Evolutionary conservation across 164 flowering plant species (phyloP).

Genomic region (Aristolochia contorta): DNA sequence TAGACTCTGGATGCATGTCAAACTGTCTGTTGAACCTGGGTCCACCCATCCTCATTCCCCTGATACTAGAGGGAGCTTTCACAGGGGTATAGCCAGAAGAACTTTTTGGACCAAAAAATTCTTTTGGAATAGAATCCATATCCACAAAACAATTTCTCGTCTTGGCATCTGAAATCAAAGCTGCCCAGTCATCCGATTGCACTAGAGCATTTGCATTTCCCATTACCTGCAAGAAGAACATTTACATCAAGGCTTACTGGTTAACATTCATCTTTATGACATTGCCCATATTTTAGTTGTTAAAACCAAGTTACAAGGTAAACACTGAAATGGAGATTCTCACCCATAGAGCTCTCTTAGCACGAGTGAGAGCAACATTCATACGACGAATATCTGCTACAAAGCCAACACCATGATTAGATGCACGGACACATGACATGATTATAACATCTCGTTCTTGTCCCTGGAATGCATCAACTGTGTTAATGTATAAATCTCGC

Average conservation of each 20-base stretch:
- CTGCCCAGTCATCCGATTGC: constrained; percentile 89
- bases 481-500: constrained; percentile 79
- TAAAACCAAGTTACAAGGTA: too few relatives aligned
- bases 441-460: constrained; percentile 96
- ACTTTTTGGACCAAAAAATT: constrained; percentile 40
- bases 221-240: constrained; percentile 49
- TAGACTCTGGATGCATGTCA: constrained; percentile 50
- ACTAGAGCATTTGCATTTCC: constrained; percentile 82
- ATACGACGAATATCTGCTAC: constrained; percentile 93
- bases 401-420: constrained; percentile 89
- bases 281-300: too few relatives aligned
- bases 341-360: constrained; percentile 96
- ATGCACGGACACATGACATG: constrained; percentile 99
- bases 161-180: constrained; percentile 80
- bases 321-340: constrained; percentile 2
- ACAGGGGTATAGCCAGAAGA: constrained; percentile 28
- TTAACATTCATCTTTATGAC: too few relatives aligned
- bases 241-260: too few relatives aligned
- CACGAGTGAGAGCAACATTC: constrained; percentile 99
- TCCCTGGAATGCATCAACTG: constrained; percentile 99
- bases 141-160: constrained; percentile 61
- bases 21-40: constrained; percentile 38
- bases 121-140: constrained; percentile 84
- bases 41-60: constrained; percentile 47
- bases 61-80: constrained; percentile 28